Base-by-base conservation (phyloP, 441 rosid species). In the Gossypium schwendimanii region DNA sequence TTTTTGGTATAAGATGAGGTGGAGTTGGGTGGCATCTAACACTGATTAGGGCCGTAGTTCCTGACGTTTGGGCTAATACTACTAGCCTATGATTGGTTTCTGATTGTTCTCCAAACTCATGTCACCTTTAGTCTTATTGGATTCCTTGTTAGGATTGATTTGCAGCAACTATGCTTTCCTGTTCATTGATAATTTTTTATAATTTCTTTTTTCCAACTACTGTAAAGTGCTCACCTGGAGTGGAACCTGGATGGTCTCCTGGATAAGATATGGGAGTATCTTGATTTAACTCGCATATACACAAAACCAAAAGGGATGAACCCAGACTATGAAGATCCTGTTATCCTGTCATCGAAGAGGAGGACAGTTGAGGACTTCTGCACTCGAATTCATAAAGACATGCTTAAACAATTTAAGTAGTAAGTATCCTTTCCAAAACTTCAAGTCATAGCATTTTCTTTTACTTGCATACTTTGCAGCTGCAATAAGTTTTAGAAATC, bases 281-380 rank as follows among this genome's bases (percentile, higher is more conserved):
- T 94, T 68, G 23, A 80, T 76, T 79, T 94, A 58, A 94, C 98
- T 81, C 90, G 97, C 72, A 94, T 94, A 76, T 92, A 89, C 79
- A 94, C 98, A 2, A 94, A 92, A 76, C 98, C 97, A 15, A 94
- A 94, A 77, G 98, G 96, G 68, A 84, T 92, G 97, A 94, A 92
- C 78, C 97, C 98, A 36, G 98, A 94, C 83, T 92, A 94, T 66
- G 97, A 92, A 77, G 98, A 94, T 75, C 98, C 98, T 12, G 39
- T 58, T 58, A 58, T 58, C 39, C 17, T 94, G 68, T 94, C 97
- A 45, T 94, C 97, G 23, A 94, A 82, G 83, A 94, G 24, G 81
- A 84, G 95, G 78, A 92, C 92, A 7, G 92, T 92, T 31, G 98
- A 94, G 72, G 98, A 94, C 82, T 94, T 94, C 76, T 94, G 97